Base-by-base conservation (phyloP, 139 green algal genomes). In the Coelastrella sp. region DNA sequence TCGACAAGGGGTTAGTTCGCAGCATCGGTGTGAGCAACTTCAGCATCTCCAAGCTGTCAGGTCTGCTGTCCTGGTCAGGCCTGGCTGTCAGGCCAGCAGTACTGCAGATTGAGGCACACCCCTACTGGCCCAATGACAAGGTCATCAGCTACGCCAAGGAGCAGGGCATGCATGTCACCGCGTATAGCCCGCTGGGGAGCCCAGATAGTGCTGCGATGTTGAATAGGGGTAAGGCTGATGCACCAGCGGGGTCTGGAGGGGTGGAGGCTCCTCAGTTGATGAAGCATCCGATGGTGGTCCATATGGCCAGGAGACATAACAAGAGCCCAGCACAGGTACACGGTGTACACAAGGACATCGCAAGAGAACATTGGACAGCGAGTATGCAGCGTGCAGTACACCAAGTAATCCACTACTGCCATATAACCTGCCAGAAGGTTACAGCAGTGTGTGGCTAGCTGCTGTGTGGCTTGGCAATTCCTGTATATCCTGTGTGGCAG, bases 21-120 rank as follows among this genome's bases (percentile, higher is more conserved):
- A 87, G 78, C 76, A 98, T 99, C 71, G 97, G 97, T 7, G 92
- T 98, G 0, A 95, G 87, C 93, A 99, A 99, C 92, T 97, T 98
- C 88, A 96, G 89, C 6, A 81, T 80, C 0, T 71, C 77, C 20
- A 98, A 99, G 93, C 92, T 98, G 65, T 56, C 95, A 77, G 85
- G 68, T 5, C 88, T 99, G 20, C 65, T 97, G 86, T 80, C 22
- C 8, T 56, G 54, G 32, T 58, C 74, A 59, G 59, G n/a, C 5
- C 73, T 90, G n/a, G 32, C 47, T 3, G 59, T 88, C n/a, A 59
- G n/a, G 58, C 83, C 83, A 6, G 83, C 83, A 23, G 83, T 80
- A 73, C 83, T 88, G 68, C 74, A 71, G 60, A 13, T 80, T 32
- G 98, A 99, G 94, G 88, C 95, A 19, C 97, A 99, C 93, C 98